A percentile compares a stretch with the other conserved stretches of the same genome.
Evolutionary conservation across 139 green algal genomes (phyloP).

Genomic region (Chlamydomonas asymmetrica): DNA sequence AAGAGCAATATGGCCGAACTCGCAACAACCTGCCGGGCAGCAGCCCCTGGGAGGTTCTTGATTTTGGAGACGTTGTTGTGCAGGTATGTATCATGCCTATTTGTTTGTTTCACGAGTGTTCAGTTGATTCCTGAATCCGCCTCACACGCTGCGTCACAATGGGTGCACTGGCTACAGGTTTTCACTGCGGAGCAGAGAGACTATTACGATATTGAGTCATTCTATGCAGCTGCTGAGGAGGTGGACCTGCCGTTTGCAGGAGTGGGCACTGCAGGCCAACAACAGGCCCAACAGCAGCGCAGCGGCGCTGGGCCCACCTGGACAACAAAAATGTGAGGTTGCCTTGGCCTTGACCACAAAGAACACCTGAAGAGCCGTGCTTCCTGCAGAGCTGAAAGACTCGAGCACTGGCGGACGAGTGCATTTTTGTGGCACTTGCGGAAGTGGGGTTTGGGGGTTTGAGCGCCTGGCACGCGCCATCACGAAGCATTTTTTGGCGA

Average conservation of each 20-base stretch:
- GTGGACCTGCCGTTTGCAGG: conserved; percentile 22
- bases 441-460: neutral
- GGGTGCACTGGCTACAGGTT: no score
- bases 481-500: neutral
- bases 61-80: conserved; percentile 31
- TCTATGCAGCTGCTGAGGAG: conserved; percentile 26
- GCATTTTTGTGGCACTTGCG: neutral
- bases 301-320: neutral
- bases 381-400: neutral
- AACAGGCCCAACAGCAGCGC: neutral
- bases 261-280: neutral
- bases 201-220: conserved; percentile 26
- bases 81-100: no score
- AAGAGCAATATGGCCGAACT: conserved; percentile 1
- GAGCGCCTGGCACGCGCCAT: neutral
- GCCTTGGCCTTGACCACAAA: neutral
- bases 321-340: conserved; percentile 12
- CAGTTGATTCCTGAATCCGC: no score
- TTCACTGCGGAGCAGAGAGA: conserved; percentile 28
- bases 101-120: no score
- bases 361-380: neutral
- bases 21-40: conserved; percentile 18
- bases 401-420: neutral
- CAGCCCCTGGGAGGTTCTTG: conserved; percentile 22
- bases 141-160: no score